phyloP scores from a whole-genome alignment of 495 filamentous ascomycete species.

The Aspergillus nidulans region DNA sequence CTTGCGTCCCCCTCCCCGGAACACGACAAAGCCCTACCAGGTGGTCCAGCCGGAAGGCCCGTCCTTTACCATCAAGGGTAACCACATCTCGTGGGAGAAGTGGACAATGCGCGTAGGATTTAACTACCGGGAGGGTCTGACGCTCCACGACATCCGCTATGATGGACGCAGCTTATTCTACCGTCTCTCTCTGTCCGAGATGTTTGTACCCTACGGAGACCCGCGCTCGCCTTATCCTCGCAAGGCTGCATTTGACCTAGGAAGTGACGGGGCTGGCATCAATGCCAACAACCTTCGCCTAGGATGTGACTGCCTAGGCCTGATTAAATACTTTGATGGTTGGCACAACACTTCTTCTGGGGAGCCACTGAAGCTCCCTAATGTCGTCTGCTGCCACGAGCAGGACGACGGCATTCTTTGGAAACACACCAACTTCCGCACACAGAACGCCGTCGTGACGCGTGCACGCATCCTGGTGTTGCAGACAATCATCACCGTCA shows the following conservation, averaged over 20 bases:
- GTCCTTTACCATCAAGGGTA: slow-evolving; percentile 53
- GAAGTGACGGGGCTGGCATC: slow-evolving; percentile 60
- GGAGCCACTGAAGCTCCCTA: slow-evolving; percentile 46
- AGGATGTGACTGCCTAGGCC: slow-evolving; percentile 62
- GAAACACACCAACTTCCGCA: slow-evolving; percentile 69
- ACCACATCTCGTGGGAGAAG: slow-evolving; percentile 56
- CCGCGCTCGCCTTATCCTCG: slow-evolving; percentile 60
- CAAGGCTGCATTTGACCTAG: slow-evolving; percentile 68
- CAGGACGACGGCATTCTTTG: slow-evolving; percentile 62
- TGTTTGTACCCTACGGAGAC: slow-evolving; percentile 65
- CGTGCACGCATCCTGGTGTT: slow-evolving; percentile 55
- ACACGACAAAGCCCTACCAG: slow-evolving; percentile 67
- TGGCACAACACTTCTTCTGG: slow-evolving; percentile 50
- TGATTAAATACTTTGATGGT: slow-evolving; percentile 59
- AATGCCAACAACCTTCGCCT: slow-evolving; percentile 59
- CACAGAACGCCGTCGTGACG: slow-evolving; percentile 50
- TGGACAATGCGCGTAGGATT: slow-evolving; percentile 64
- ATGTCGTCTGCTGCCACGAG: slow-evolving; percentile 63
- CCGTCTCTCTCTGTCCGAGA: slow-evolving; percentile 67
- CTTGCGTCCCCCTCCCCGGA: slow-evolving; percentile 42
- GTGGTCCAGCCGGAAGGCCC: slow-evolving; percentile 74
- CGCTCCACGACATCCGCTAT: slow-evolving; percentile 61
- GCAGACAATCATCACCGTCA: slow-evolving; percentile 74
- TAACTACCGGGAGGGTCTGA: slow-evolving; percentile 60
- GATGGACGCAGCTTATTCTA: slow-evolving; percentile 65